Base-by-base conservation (phyloP, 2,329 filamentous ascomycete species). In the Alternaria panax region DNA sequence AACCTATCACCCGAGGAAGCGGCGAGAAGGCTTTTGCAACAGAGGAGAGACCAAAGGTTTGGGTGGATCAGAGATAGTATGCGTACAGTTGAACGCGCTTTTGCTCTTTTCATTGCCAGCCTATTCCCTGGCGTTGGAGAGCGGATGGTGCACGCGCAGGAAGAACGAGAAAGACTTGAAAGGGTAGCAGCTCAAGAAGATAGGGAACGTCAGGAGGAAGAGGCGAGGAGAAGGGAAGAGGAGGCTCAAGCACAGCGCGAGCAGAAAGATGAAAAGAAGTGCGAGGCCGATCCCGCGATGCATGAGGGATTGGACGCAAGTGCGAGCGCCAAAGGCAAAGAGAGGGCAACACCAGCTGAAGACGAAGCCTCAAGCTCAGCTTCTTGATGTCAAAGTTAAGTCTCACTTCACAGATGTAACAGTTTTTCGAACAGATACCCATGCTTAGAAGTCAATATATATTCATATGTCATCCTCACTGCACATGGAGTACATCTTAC, bases 71-170 rank as follows among this genome's bases (percentile, higher is more conserved):
- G 76, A 7, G 72, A 77, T 12, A 64, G 52, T 5, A 52, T 86
- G 18, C 75, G 84, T 42, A 79, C 81, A 2, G 72, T 81, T 0
- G 87, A 89, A 71, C 80, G 87, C 36, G 84, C 84, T 1, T 68
- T 86, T 40, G 85, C 85, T n/a, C 77, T 89, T n/a, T 87, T 89
- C 60, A 71, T 89, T 32, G 87, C 86, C 0, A 88, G 85, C 72
- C 70, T 89, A 50, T 84, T 87, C 70, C 87, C 87, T 1, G 87
- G 87, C 0, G 80, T 89, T 25, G 87, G 87, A 0, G 87, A 89
- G 70, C 79, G 85, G 7, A 85, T 87, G 70, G 84, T 89, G 14
- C 79, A 82, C 62, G 86, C 84, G 25, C 80, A 84, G 58, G 83
- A 85, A 65, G 83, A 84, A 53, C 80, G 83, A 16, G 67, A 67